Base-by-base conservation (phyloP, 179 eudicot species). In the Silene coronaria region DNA sequence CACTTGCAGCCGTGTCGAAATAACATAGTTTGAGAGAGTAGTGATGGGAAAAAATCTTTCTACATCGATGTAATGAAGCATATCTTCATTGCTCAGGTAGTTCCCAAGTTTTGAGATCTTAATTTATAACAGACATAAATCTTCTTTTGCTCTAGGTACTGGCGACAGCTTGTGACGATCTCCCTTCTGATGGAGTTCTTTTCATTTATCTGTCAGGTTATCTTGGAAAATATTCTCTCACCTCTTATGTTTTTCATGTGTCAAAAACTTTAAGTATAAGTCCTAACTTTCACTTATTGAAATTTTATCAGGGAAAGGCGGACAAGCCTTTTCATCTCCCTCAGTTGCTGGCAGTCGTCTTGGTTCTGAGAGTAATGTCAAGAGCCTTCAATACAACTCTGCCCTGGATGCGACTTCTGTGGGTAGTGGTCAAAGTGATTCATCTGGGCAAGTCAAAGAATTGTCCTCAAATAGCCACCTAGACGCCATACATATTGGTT, bases 161-260 rank as follows among this genome's bases (percentile, higher is more conserved):
- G 83, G 96, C 93, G 63, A 91, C 91, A 70, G 85, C 86, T 27
- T 93, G 93, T 74, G 97, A 93, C 79, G 93, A 91, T 75, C 93
- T 91, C 68, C 91, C 93, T 68, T 75, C 90, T 78, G 96, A 93
- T 87, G 97, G 97, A 75, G 81, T 93, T 82, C 87, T 93, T 73
- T 79, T 93, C 72, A 76, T 91, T 71, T 91, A 91, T 84, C 36
- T 93, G 55, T 93, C 98, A 79, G 96, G 92, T 85, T 64, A 46
- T 34, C 17, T 34, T 79, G 34, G 57, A 42, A 14, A n/a, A 68
- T 72, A 19, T 67, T 71, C 14, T n/a, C 71, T 71, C 74, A 6
- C 26, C 51, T 61, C 45, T 32, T 45, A 11, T 69, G 48, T 36
- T 71, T 64, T 51, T 70, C 21, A 7, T 65, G 3, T 73, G 66